Conservation (phyloP, 78 protist species). For the Dictyostelium brefeldianum region DNA sequence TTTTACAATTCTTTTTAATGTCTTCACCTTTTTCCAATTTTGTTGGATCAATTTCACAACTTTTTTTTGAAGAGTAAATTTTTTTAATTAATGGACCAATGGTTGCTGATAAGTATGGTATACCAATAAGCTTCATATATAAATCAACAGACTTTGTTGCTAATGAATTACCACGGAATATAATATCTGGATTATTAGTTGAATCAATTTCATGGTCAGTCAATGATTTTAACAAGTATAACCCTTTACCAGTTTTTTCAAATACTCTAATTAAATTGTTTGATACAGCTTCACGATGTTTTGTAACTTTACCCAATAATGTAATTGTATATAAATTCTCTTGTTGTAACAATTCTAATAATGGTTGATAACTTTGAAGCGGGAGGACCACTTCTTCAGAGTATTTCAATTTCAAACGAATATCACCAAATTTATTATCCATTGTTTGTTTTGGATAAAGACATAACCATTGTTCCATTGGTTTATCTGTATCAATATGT, state of each 20-base stretch:
- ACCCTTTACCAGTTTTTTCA: slow-evolving; percentile 43
- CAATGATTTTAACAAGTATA: slow-evolving; percentile 30
- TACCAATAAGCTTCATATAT: slow-evolving; percentile 83
- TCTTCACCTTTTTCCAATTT: slow-evolving; percentile 71
- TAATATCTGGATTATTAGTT: slow-evolving; percentile 77
- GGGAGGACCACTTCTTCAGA: slow-evolving; percentile 73
- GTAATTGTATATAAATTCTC: slow-evolving; percentile 27
- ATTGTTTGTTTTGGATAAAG: slow-evolving; percentile 49
- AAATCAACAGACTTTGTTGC: slow-evolving; percentile 87
- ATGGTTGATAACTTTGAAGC: slow-evolving; percentile 35
- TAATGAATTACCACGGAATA: slow-evolving; percentile 88
- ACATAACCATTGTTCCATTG: slow-evolving; percentile 56
- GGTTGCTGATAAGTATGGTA: slow-evolving; percentile 44
- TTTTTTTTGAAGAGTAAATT: slow-evolving; percentile 46
- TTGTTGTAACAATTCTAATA: slow-evolving; percentile 31
- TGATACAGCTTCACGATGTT: slow-evolving; percentile 70
- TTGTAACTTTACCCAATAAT: slow-evolving; percentile 44
- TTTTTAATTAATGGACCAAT: slow-evolving; percentile 72
- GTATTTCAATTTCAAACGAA: slow-evolving; percentile 69
- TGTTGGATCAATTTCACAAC: slow-evolving; percentile 84
- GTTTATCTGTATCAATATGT: slow-evolving; percentile 53
- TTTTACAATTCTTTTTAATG: slow-evolving; percentile 52
- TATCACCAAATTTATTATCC: slow-evolving; percentile 65
- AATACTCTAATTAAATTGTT: slow-evolving; percentile 65
- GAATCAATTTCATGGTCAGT: slow-evolving; percentile 73